Evolutionary conservation across 805 yeast species (phyloP).

Genomic region (Cyberlindnera americana): DNA sequence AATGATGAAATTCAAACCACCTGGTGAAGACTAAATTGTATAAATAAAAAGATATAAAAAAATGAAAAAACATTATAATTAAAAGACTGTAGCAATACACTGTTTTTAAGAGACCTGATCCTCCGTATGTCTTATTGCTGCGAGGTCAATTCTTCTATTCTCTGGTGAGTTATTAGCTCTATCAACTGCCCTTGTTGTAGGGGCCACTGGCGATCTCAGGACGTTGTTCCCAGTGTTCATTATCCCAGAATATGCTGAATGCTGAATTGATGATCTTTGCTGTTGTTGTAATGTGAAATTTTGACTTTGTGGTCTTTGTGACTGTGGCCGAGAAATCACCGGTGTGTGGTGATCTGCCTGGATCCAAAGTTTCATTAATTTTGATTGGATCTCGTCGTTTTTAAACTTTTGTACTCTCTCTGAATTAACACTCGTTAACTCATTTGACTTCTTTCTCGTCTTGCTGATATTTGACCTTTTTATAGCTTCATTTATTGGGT

Average conservation of each 20-base stretch:
- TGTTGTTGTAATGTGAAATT: slow-evolving; percentile 10
- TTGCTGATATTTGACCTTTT: slow-evolving; percentile 39
- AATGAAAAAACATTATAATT: too few relatives aligned
- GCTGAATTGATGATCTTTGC: slow-evolving; percentile 13
- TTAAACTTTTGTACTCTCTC: slow-evolving; percentile 9
- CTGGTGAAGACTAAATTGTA: slow-evolving; percentile 16
- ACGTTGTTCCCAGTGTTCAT: slow-evolving; percentile 7
- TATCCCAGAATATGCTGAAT: slow-evolving; percentile 2
- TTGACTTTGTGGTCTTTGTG: slow-evolving; percentile 5
- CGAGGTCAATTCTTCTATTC: slow-evolving; percentile 25
- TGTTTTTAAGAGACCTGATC: slow-evolving; percentile 25
- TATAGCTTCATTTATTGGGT: slow-evolving; percentile 66
- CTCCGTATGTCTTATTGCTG: slow-evolving; percentile 23
- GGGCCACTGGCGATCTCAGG: slow-evolving; percentile 25
- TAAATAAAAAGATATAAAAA: neutral
- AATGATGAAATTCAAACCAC: slow-evolving; percentile 27
- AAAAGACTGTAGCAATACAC: too few relatives aligned
- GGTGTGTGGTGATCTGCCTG: slow-evolving; percentile 18
- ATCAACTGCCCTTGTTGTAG: slow-evolving; percentile 41
- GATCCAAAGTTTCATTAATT: slow-evolving; percentile 25
- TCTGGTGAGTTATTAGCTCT: slow-evolving; percentile 27
- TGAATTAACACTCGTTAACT: neutral
- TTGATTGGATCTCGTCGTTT: slow-evolving; percentile 19
- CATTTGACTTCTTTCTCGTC: slow-evolving; percentile 1
- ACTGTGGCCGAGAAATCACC: slow-evolving; percentile 6